Evolutionary conservation across 371 early-diverging fungal species (phyloP).

Genomic region (Pancytospora philotis): DNA sequence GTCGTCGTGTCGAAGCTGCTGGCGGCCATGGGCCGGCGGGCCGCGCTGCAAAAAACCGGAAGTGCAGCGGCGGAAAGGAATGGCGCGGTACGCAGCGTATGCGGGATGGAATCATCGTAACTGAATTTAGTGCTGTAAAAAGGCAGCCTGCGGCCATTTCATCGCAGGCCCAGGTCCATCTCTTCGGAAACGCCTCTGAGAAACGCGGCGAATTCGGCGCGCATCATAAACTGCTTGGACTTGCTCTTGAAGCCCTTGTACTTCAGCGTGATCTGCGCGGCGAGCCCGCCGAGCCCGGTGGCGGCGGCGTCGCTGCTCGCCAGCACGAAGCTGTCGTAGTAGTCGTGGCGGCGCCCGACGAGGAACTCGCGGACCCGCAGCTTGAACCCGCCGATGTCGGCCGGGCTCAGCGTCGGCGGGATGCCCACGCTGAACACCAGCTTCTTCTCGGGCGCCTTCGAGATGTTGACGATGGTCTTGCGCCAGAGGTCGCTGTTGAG

Average conservation of each 20-base stretch:
- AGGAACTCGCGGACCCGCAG: slow-evolving; percentile 49
- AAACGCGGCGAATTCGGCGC: slow-evolving; percentile 52
- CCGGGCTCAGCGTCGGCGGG: slow-evolving; percentile 27
- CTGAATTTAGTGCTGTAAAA: too few relatives aligned
- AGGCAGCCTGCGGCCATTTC: too few relatives aligned
- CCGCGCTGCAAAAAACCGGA: too few relatives aligned
- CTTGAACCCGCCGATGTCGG: slow-evolving; percentile 44
- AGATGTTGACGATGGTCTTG: slow-evolving; percentile 57
- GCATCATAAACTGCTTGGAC: slow-evolving; percentile 53
- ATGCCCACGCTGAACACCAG: slow-evolving; percentile 54
- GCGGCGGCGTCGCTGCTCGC: slow-evolving; percentile 38
- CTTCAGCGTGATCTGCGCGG: slow-evolving; percentile 47
- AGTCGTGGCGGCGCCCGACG: slow-evolving; percentile 41
- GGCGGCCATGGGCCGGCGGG: too few relatives aligned
- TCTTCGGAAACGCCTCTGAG: slow-evolving; percentile 19
- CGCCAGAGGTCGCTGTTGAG: slow-evolving; percentile 57
- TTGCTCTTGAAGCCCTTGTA: slow-evolving; percentile 53
- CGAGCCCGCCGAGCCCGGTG: slow-evolving; percentile 44
- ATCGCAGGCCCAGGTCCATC: neutral
- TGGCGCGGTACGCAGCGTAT: too few relatives aligned
- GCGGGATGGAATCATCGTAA: too few relatives aligned
- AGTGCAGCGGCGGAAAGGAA: too few relatives aligned
- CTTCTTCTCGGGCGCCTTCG: slow-evolving; percentile 59
- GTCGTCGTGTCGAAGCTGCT: too few relatives aligned
- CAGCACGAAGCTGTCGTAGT: slow-evolving; percentile 55